A percentile compares a stretch with the other conserved stretches of the same genome.
phyloP scores from a whole-genome alignment of 352 stramenopile species.

The Globisporangium megalacanthum region DNA sequence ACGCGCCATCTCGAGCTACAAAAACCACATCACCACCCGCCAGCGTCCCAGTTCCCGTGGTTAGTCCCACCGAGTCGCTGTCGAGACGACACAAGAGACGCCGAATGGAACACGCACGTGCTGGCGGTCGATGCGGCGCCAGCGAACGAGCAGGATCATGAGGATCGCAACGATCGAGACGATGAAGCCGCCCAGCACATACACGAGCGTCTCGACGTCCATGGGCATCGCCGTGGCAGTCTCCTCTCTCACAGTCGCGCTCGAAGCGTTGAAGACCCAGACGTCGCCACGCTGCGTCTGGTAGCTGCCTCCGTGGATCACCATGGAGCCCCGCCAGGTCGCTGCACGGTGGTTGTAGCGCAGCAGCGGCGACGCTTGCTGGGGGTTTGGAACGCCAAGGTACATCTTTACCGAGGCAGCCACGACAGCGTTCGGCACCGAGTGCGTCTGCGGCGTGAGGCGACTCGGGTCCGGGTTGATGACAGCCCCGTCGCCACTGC shows the following conservation, averaged over 20 bases:
- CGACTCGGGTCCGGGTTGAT: conserved; percentile 7
- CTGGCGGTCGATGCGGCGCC: conserved; percentile 50
- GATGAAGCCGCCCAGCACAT: conserved; percentile 65
- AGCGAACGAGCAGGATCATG: conserved; percentile 54
- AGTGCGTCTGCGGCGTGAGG: conserved; percentile 6
- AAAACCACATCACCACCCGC: not conserved
- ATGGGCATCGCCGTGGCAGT: conserved; percentile 25
- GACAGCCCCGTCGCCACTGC: not conserved
- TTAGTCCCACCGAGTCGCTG: too few species aligned
- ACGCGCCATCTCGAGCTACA: conserved; percentile 44
- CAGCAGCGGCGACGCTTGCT: conserved; percentile 26
- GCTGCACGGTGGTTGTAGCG: conserved; percentile 63
- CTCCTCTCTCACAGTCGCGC: conserved; percentile 21
- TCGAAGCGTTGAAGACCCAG: conserved; percentile 64
- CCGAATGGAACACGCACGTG: conserved; percentile 25
- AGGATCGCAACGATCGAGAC: conserved; percentile 54
- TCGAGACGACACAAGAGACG: too few species aligned
- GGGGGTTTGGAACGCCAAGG: conserved; percentile 9
- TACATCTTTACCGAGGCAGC: conserved; percentile 26
- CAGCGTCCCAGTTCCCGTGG: too few species aligned
- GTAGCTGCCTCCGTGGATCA: conserved; percentile 70
- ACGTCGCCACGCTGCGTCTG: conserved; percentile 60
- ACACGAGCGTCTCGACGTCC: conserved; percentile 64
- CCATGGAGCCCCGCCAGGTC: conserved; percentile 48
- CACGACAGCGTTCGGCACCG: not conserved